Evolutionary conservation across 179 eudicot genomes (phyloP).

Genomic region (Gypsophila paniculata): DNA sequence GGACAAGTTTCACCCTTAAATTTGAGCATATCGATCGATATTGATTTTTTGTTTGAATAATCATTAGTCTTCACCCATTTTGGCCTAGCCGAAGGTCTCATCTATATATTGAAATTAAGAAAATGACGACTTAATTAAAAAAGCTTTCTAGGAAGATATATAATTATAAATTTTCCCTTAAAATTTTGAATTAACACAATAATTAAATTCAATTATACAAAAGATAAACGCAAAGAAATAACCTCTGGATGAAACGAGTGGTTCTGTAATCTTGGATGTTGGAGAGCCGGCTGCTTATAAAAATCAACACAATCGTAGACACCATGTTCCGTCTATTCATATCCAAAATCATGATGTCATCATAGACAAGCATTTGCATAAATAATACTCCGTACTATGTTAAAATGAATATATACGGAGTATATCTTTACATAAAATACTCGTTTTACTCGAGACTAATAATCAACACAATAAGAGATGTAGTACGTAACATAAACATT

Average conservation of each 20-base stretch:
- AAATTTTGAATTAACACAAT: too few relatives aligned
- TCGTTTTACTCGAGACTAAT: too few relatives aligned
- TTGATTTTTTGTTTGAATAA: background rate
- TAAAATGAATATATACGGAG: too few relatives aligned
- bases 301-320: conserved; percentile 26
- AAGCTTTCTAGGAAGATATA: too few relatives aligned
- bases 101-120: conserved; percentile 6
- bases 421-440: too few relatives aligned
- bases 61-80: background rate
- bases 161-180: too few relatives aligned
- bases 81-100: conserved; percentile 22
- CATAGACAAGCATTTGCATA: too few relatives aligned
- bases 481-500: too few relatives aligned
- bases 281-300: conserved; percentile 26
- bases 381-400: too few relatives aligned
- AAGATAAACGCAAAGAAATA: too few relatives aligned
- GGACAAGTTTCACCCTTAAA: conserved; percentile 28
- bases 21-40: background rate
- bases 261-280: conserved; percentile 17
- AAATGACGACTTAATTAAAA: background rate
- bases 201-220: too few relatives aligned
- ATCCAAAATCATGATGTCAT: background rate
- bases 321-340: conserved; percentile 16
- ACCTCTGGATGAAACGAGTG: conserved; percentile 10
- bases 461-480: too few relatives aligned